A percentile compares a stretch with the other conserved stretches of the same genome.
Conservation (phyloP, 176 grass and related monocot genomes). For the Areca catechu region DNA sequence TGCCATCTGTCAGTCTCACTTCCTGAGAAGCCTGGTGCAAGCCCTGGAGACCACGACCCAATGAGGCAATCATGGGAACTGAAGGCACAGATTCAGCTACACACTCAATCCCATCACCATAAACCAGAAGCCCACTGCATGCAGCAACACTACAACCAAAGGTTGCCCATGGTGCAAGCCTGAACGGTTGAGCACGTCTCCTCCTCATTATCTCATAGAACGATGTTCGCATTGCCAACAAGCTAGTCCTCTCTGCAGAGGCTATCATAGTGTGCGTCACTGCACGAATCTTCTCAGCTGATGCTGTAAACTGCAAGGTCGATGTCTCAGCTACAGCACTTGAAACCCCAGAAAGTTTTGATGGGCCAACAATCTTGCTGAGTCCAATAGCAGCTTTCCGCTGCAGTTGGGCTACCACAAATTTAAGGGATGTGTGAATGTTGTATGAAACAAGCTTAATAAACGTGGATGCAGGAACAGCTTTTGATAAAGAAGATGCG, state of each 20-base stretch:
- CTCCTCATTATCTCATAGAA: constrained; percentile 97
- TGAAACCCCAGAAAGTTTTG: constrained; percentile 33
- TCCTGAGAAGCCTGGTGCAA: constrained; percentile 58
- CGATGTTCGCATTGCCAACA: constrained; percentile 79
- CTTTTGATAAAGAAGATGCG: constrained; percentile 71
- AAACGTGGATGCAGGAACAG: constrained; percentile 55
- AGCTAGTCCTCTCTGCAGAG: constrained; percentile 58
- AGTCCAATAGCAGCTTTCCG: constrained; percentile 47
- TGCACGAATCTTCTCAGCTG: constrained; percentile 69
- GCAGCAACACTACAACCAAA: constrained; percentile 65
- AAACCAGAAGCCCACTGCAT: constrained; percentile 44
- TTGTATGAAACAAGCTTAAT: constrained; percentile 68
- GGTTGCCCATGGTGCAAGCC: constrained; percentile 63
- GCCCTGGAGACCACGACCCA: constrained; percentile 77
- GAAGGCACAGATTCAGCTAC: constrained; percentile 59
- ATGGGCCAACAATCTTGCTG: constrained; percentile 30
- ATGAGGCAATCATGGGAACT: constrained; percentile 54
- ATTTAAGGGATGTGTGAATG: constrained; percentile 46
- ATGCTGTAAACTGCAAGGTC: constrained; percentile 45
- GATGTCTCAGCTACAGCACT: constrained; percentile 46
- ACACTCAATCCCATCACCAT: constrained; percentile 86
- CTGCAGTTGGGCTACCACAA: constrained; percentile 50
- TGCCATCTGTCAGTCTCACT: constrained; percentile 40
- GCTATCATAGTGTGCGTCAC: constrained; percentile 66
- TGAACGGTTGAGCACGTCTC: constrained; percentile 40